Evolutionary conservation across 75 land plant genomes (phyloP).

Genomic region (Azolla pinnata): DNA sequence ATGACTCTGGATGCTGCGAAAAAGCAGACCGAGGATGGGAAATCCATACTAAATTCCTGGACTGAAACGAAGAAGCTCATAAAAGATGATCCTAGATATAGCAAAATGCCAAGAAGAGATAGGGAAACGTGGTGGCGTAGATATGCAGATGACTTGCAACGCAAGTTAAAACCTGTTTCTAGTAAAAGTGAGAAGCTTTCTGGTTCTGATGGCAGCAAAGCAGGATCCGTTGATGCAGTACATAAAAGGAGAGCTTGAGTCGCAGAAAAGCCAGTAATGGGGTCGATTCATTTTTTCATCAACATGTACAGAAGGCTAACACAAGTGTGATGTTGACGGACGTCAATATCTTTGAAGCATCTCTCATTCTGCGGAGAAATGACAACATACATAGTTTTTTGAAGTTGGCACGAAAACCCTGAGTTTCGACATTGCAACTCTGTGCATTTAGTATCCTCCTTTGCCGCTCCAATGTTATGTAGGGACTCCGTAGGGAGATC

Average conservation of each 20-base stretch:
- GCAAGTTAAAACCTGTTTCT: slow-evolving; percentile 30
- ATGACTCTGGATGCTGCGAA: slow-evolving; percentile 53
- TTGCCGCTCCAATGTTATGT: no score
- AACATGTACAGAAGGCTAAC: no score
- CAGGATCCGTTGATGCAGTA: not conserved
- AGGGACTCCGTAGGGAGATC: no score
- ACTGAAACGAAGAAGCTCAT: slow-evolving; percentile 56
- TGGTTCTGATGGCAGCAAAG: slow-evolving; percentile 18
- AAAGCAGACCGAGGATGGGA: slow-evolving; percentile 51
- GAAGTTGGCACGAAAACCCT: no score
- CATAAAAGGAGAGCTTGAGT: not conserved
- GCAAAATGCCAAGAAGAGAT: slow-evolving; percentile 63
- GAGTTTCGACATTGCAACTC: no score
- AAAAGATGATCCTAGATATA: slow-evolving; percentile 56
- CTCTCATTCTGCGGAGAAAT: no score
- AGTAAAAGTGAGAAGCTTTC: slow-evolving; percentile 27
- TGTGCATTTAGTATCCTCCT: no score
- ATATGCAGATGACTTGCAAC: slow-evolving; percentile 54
- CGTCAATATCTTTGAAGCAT: no score
- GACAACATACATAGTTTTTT: no score
- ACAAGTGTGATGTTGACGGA: no score
- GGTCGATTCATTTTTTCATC: no score
- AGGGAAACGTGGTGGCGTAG: slow-evolving; percentile 60
- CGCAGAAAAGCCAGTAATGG: no score
- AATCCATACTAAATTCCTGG: slow-evolving; percentile 68